Evolutionary conservation across 495 filamentous ascomycete species (phyloP), one percentile per base, ranked within the genome.

Genomic region (Daldinia childiae): DNA sequence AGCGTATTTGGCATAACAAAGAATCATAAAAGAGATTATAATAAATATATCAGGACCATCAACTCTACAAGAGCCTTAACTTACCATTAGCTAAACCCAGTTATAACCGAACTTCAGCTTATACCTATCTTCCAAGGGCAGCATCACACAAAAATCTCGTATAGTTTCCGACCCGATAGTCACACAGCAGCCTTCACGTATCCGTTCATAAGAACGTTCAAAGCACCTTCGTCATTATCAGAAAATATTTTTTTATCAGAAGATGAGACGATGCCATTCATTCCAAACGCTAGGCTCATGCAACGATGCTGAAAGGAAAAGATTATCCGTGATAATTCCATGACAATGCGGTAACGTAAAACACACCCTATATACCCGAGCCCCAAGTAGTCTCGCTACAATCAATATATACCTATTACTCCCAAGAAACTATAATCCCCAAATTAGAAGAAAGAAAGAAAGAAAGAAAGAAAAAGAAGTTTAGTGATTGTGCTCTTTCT

Each of bases 401-500:
- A 60, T 72, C 9, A 3, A 60, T 72, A 56, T 66, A 51, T 61
- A 72, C 54, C 39, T 32, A 32, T 11, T 54, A 36, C 36, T 38
- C 60, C 34, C 3, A 61, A 8, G 41, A 58, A 61, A 65, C 9
- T 60, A 17, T 43, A 1, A 19, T 59, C 50, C 4, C 26, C 4
- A 17, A 17, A 30, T 26, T 54, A 36, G 12, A 34, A 11, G 32
- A 34, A 11, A 11, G 24, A n/a, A 2, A 9, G 3, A 45, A 21
- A 8, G 21, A 45, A 11, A 29, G n/a, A 52, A 52, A 29, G 50
- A 12, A 14, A 52, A 27, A 15, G 9, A 30, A 7, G 21, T 26
- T 30, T 30, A 69, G 52, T 9, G 43, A 17, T 56, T 45, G 58
- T 78, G 72, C 64, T 89, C 82, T 74, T 86, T 85, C 69, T 88